phyloP scores from a whole-genome alignment of 83 land plant genomes.

The Diphasiastrum complanatum region DNA sequence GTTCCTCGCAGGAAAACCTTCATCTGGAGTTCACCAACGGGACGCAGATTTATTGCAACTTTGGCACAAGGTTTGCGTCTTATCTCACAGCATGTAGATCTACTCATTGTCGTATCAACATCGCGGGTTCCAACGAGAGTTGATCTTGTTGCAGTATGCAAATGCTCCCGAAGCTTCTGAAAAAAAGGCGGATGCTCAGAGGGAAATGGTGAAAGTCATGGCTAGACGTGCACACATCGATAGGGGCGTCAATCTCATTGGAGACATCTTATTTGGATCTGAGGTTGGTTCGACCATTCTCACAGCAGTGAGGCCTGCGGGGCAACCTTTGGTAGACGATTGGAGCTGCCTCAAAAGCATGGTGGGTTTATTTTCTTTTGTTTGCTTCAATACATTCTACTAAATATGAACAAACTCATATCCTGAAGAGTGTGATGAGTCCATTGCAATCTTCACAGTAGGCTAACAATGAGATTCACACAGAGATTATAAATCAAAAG shows the following conservation, averaged over 20 bases:
- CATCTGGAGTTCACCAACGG: constrained; percentile 50
- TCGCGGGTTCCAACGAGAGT: neutral
- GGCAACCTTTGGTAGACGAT: constrained; percentile 10
- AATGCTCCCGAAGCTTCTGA: constrained; percentile 47
- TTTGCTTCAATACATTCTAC: no score
- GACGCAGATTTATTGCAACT: constrained; percentile 81
- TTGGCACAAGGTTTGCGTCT: constrained; percentile 61
- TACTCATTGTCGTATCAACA: neutral
- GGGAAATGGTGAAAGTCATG: constrained; percentile 39
- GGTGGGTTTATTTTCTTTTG: no score
- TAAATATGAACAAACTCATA: no score
- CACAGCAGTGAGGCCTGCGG: neutral
- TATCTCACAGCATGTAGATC: neutral
- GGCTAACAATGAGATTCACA: no score
- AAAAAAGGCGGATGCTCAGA: constrained; percentile 45
- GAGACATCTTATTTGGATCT: constrained; percentile 13
- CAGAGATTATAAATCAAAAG: no score
- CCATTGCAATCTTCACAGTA: no score
- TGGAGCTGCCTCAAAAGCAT: no score
- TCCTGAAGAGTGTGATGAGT: no score
- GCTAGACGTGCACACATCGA: constrained; percentile 16
- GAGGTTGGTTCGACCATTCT: neutral
- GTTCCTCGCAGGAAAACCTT: neutral
- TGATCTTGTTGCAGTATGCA: constrained; percentile 34
- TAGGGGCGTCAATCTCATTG: constrained; percentile 21